phyloP scores from a whole-genome alignment of 805 yeast species.

The Yarrowia porcina region DNA sequence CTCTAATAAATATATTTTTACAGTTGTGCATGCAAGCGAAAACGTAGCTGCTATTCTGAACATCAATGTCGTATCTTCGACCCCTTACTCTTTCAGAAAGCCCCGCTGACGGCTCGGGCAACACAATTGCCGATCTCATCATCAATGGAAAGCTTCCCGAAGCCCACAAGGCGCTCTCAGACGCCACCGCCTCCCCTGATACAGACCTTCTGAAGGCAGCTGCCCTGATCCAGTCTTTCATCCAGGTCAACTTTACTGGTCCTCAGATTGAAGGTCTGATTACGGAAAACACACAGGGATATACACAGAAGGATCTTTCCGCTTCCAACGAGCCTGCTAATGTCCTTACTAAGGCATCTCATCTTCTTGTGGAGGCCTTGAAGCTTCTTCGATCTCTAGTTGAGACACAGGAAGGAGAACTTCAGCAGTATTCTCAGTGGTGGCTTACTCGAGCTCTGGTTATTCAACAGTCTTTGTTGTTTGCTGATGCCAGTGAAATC shows the following conservation, averaged over 20 bases:
- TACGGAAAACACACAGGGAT: constrained; percentile 30
- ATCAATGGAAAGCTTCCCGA: constrained; percentile 15
- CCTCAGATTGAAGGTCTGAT: constrained; percentile 51
- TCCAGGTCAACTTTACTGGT: constrained; percentile 80
- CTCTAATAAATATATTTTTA: constrained; percentile 4
- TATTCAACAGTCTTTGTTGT: constrained; percentile 39
- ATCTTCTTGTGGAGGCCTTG: constrained; percentile 45
- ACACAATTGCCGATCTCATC: constrained; percentile 17
- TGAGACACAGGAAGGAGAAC: constrained; percentile 28
- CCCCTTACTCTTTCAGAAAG: constrained; percentile 7
- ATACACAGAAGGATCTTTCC: constrained; percentile 39
- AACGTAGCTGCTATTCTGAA: neutral
- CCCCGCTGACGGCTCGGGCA: constrained; percentile 2
- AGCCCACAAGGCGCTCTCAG: neutral
- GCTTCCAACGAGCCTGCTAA: constrained; percentile 72
- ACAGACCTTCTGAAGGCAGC: constrained; percentile 44
- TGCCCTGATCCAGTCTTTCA: constrained; percentile 61
- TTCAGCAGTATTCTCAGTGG: constrained; percentile 30
- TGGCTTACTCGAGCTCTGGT: constrained; percentile 39
- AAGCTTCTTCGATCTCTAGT: constrained; percentile 46
- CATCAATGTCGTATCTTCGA: constrained; percentile 11
- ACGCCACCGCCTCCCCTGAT: constrained; percentile 7
- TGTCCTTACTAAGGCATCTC: constrained; percentile 53
- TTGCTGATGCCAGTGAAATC: constrained; percentile 33
- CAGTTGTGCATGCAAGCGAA: constrained; percentile 5